Evolutionary conservation across 768 basidiomycete genomes (phyloP), one percentile per base, ranked within the genome.

Genomic region (Melanogaster broomeanus): DNA sequence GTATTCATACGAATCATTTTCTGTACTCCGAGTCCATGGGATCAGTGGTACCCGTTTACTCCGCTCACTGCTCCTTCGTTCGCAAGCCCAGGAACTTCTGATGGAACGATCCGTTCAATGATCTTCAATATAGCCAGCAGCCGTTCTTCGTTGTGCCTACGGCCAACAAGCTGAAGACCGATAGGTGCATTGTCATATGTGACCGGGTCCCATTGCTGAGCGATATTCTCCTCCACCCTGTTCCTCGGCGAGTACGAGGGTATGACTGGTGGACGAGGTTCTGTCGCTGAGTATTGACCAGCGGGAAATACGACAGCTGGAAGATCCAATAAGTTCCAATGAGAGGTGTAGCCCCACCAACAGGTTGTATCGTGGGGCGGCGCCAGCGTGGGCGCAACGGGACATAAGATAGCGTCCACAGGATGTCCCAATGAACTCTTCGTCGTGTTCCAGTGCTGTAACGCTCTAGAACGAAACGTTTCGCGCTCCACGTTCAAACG

Each of bases 241-340:
- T 72, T 77, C 33, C 77, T 71, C 24, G 72, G 57, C 30, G 52
- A 41, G 22, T 35, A 63, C 31, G 58, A 49, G 52, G 54, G 61
- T 49, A 44, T 30, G 7, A 46, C 48, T 13, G 28, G 46, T 3
- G 24, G 22, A n/a, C 57, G 28, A 37, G 33, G 43, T 43, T 63
- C 58, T 45, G 59, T 61, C 35, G 72, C 65, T 34, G 46, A 60
- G 57, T 67, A 62, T 52, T 69, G 67, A 16, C 73, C 76, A 33
- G 72, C 73, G 24, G 80, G 80, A 63, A 81, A 78, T 4, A 73
- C 76, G 18, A 72, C 74, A 18, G 72, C 72, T 10, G 79, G 72
- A 47, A 75, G 77, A 61, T 82, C 80, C 54, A 74, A 56, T 47
- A 82, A 56, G 58, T 82, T 82, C 78, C 79, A 80, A 56, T 81